Conservation (phyloP, 352 stramenopile species). For the Peronospora farinosa region DNA sequence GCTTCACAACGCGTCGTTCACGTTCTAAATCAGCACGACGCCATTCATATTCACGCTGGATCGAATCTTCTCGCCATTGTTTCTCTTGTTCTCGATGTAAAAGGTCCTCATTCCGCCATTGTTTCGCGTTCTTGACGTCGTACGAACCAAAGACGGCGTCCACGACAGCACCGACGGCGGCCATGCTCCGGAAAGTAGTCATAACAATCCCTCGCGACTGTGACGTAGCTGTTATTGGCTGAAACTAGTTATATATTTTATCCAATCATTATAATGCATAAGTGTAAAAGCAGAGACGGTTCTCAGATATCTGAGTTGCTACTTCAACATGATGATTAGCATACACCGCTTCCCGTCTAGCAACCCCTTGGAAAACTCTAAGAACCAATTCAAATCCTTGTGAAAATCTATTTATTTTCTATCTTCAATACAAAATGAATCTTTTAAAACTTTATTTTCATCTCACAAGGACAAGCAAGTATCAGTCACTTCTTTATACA, state of each 20-base stretch:
- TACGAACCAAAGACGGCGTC: conserved; percentile 77
- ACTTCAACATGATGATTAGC: conserved; percentile 29
- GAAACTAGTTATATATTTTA: neutral
- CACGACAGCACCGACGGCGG: conserved; percentile 54
- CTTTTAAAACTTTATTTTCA: too few species aligned
- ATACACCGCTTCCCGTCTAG: neutral
- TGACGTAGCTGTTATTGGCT: conserved; percentile 1
- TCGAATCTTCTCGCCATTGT: conserved; percentile 71
- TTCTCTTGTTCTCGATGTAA: conserved; percentile 66
- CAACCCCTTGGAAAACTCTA: neutral
- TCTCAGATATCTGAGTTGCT: conserved; percentile 23
- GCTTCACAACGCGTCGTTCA: conserved; percentile 61
- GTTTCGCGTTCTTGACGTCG: conserved; percentile 77
- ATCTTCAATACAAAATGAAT: too few species aligned
- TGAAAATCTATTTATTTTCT: too few species aligned
- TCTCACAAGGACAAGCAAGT: too few species aligned
- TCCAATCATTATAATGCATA: neutral
- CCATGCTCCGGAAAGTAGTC: conserved; percentile 30
- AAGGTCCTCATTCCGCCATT: conserved; percentile 75
- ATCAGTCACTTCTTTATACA: conserved; percentile 13
- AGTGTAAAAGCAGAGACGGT: conserved; percentile 14
- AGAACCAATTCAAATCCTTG: neutral
- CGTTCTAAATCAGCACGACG: conserved; percentile 62
- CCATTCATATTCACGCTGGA: conserved; percentile 63
- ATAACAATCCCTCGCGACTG: conserved; percentile 7